phyloP scores from a whole-genome alignment of 2,329 filamentous ascomycete species.

The Metarhizium anisopliae region DNA sequence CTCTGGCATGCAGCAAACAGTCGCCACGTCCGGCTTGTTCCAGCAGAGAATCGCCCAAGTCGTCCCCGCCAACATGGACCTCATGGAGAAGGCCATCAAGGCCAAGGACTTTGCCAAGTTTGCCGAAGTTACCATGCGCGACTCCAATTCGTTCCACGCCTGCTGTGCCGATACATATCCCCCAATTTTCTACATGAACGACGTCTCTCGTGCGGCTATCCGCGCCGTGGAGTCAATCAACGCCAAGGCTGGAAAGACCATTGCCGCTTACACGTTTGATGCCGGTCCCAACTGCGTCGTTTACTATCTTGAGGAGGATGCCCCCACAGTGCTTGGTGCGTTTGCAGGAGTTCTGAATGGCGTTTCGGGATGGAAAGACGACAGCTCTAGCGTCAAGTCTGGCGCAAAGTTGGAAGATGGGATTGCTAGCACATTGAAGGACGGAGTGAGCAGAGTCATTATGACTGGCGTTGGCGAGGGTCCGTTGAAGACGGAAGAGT shows the following conservation, averaged over 20 bases:
- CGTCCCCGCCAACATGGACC: conserved; percentile 73
- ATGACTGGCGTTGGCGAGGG: conserved; percentile 87
- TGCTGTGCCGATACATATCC: conserved; percentile 92
- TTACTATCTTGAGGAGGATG: conserved; percentile 82
- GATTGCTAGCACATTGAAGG: conserved; percentile 57
- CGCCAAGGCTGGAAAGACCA: conserved; percentile 61
- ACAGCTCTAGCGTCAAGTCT: conserved; percentile 41
- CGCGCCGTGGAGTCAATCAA: conserved; percentile 87
- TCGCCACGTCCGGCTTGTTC: conserved; percentile 85
- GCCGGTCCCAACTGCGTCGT: conserved; percentile 95
- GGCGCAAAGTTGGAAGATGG: conserved; percentile 54
- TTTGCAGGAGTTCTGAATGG: conserved; percentile 60
- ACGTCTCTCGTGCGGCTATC: conserved; percentile 79
- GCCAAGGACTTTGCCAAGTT: conserved; percentile 78
- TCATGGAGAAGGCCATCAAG: conserved; percentile 75
- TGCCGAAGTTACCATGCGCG: conserved; percentile 86
- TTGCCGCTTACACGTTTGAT: conserved; percentile 95
- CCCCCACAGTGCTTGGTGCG: conserved; percentile 62
- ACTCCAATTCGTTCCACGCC: conserved; percentile 95
- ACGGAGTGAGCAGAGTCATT: conserved; percentile 82
- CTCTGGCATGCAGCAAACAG: conserved; percentile 94
- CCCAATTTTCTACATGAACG: conserved; percentile 98
- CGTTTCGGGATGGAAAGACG: conserved; percentile 64
- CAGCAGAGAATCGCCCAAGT: conserved; percentile 62
- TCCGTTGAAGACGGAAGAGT: conserved; percentile 69